Percentiles rank a stretch among this genome's conserved stretches.
Evolutionary conservation across 768 basidiomycete species (phyloP).

Genomic region (Neoboletus subvelutipes): DNA sequence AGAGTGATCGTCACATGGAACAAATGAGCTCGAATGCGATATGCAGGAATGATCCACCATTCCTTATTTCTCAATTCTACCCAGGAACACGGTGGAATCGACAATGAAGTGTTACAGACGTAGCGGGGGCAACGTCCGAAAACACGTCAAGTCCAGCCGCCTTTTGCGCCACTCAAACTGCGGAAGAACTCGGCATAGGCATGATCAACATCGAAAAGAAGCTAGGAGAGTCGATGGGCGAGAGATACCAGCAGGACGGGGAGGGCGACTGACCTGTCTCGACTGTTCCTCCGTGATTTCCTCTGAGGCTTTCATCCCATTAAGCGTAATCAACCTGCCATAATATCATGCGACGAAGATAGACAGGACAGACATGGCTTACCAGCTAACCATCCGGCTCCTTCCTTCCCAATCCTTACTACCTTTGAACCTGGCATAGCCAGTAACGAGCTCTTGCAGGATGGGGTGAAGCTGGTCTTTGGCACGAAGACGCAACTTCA

Average conservation of each 20-base stretch:
- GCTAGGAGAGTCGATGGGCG: slow-evolving; percentile 39
- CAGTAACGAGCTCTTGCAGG: slow-evolving; percentile 91
- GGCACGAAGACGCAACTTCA: slow-evolving; percentile 89
- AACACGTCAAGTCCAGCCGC: slow-evolving; percentile 19
- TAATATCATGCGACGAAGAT: background rate
- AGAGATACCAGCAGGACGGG: background rate
- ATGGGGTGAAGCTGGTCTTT: slow-evolving; percentile 97
- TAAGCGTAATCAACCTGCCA: slow-evolving; percentile 88
- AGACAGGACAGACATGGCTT: slow-evolving; percentile 23
- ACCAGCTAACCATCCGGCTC: slow-evolving; percentile 89
- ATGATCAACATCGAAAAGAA: slow-evolving; percentile 95
- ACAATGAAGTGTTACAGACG: background rate
- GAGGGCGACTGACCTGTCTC: slow-evolving; percentile 60
- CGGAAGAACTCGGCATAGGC: slow-evolving; percentile 94
- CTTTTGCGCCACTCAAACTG: slow-evolving; percentile 54
- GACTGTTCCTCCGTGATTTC: slow-evolving; percentile 95
- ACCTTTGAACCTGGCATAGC: slow-evolving; percentile 91
- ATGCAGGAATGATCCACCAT: background rate
- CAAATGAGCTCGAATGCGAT: background rate
- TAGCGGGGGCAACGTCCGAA: background rate
- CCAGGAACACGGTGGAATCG: too few species aligned
- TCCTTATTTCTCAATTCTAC: background rate
- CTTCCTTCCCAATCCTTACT: slow-evolving; percentile 97
- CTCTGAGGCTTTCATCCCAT: slow-evolving; percentile 95
- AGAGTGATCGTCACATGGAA: background rate